These are phyloP conservation scores for Scheffersomyces lignosus DNA, from an alignment of 805 yeast genomes.

Conservation along the genomic window DNA sequence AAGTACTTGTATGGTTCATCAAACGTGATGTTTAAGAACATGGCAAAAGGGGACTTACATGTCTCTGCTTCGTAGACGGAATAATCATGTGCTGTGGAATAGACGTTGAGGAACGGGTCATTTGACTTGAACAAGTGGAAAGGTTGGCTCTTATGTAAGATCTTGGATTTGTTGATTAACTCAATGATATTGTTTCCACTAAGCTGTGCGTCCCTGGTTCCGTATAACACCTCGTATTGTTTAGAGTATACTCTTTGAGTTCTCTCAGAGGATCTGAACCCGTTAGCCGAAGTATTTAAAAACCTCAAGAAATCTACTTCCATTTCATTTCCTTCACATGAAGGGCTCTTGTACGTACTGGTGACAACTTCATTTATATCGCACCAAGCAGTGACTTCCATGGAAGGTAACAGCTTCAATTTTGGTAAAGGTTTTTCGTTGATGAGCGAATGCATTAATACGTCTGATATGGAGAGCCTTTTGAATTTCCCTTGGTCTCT, in stretches of 20 bases:
- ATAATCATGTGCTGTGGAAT: slow-evolving; percentile 70
- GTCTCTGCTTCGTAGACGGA: slow-evolving; percentile 52
- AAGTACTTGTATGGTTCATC: slow-evolving; percentile 25
- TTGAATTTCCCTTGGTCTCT: slow-evolving; percentile 16
- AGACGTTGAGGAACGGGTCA: slow-evolving; percentile 37
- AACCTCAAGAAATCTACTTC: slow-evolving; percentile 26
- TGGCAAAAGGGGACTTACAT: slow-evolving; percentile 59
- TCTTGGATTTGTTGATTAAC: slow-evolving; percentile 64
- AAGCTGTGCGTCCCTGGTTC: slow-evolving; percentile 5
- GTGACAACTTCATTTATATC: slow-evolving; percentile 56
- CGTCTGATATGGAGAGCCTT: slow-evolving; percentile 69
- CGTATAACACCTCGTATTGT: slow-evolving; percentile 25
- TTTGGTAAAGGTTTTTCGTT: slow-evolving; percentile 74
- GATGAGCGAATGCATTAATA: slow-evolving; percentile 84
- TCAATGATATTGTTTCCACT: slow-evolving; percentile 47
- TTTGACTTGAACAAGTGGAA: slow-evolving; percentile 74
- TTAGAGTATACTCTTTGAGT: slow-evolving; percentile 18
- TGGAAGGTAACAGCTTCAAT: slow-evolving; percentile 54
- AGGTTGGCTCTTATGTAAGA: slow-evolving; percentile 76
- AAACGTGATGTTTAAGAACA: slow-evolving; percentile 62
- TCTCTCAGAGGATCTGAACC: slow-evolving; percentile 24
- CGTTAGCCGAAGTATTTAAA: slow-evolving; percentile 22
- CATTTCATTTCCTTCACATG: slow-evolving; percentile 11
- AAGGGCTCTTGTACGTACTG: slow-evolving; percentile 39
- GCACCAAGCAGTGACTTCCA: slow-evolving; percentile 71